These are phyloP conservation scores for Amaranthus palmeri DNA, from an alignment of 148 eudicot genomes.

Conservation along the genomic window DNA sequence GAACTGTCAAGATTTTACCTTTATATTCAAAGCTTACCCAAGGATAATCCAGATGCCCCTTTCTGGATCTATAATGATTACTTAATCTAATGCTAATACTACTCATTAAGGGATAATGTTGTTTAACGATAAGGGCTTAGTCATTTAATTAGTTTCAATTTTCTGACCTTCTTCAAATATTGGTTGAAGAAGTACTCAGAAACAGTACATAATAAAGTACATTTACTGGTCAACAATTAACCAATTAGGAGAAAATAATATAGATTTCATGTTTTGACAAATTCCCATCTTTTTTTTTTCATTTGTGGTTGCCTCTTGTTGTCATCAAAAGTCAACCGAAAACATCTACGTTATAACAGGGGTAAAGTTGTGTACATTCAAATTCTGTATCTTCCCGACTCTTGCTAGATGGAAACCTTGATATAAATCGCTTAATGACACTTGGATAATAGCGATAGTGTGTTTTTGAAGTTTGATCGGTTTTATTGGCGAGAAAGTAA, in stretches of 20 bases:
- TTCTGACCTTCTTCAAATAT: background rate
- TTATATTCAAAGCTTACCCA: constrained; percentile 62
- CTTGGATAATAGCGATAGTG: too few species aligned
- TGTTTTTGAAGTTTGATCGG: too few species aligned
- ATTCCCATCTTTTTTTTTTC: background rate
- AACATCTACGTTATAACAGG: too few species aligned
- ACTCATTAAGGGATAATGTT: constrained; percentile 12
- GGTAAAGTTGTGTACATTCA: too few species aligned
- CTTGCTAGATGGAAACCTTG: too few species aligned
- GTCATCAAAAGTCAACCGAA: too few species aligned
- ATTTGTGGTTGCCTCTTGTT: background rate
- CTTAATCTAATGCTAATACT: constrained; percentile 27
- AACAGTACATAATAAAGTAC: constrained; percentile 8
- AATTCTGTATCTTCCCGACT: too few species aligned
- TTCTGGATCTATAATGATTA: constrained; percentile 63
- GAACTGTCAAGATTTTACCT: constrained; percentile 55
- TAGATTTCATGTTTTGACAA: constrained; percentile 12
- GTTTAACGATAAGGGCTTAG: constrained; percentile 10
- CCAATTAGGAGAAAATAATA: background rate
- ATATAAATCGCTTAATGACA: too few species aligned
- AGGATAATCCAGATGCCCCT: constrained; percentile 50
- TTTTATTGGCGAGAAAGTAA: background rate
- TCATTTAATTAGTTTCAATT: constrained; percentile 1
- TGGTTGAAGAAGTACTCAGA: background rate
- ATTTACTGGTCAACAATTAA: background rate